phyloP scores from a whole-genome alignment of 2,329 filamentous ascomycete species.

The Diaporthe amygdali region DNA sequence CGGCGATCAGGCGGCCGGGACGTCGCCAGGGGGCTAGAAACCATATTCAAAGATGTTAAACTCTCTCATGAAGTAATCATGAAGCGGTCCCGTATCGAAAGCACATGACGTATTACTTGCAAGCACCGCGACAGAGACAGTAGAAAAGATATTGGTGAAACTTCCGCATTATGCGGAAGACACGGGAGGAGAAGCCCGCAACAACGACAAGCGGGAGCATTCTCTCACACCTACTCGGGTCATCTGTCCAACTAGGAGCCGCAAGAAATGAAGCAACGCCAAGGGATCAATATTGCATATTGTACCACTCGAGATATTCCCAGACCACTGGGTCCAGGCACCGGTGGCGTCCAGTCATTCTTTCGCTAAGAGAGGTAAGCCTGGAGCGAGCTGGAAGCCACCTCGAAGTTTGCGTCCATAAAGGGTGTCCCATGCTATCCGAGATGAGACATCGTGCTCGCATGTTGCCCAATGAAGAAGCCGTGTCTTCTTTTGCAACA shows the following conservation, averaged over 20 bases:
- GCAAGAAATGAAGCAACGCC: not conserved
- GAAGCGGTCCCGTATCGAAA: too few relatives aligned
- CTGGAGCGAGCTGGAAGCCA: not conserved
- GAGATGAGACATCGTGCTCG: not conserved
- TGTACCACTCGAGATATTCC: not conserved
- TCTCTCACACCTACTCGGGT: not conserved
- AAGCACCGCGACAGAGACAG: not conserved
- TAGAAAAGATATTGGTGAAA: not conserved
- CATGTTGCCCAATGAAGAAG: not conserved
- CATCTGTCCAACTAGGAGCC: not conserved
- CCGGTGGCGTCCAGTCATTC: not conserved
- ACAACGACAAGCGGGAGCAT: not conserved
- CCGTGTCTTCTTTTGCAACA: not conserved
- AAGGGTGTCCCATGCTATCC: not conserved
- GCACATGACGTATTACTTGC: not conserved
- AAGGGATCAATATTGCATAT: not conserved
- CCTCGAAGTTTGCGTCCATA: not conserved
- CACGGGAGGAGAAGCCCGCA: not conserved
- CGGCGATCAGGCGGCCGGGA: not conserved
- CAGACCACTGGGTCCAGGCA: not conserved
- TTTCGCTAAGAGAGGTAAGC: not conserved
- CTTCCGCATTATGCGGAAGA: not conserved
- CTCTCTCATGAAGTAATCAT: not conserved
- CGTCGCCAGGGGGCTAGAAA: not conserved
- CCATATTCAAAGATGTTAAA: constrained; percentile 5